phyloP scores from a whole-genome alignment of 1,139 yeast species.

The Diutina catenulata region DNA sequence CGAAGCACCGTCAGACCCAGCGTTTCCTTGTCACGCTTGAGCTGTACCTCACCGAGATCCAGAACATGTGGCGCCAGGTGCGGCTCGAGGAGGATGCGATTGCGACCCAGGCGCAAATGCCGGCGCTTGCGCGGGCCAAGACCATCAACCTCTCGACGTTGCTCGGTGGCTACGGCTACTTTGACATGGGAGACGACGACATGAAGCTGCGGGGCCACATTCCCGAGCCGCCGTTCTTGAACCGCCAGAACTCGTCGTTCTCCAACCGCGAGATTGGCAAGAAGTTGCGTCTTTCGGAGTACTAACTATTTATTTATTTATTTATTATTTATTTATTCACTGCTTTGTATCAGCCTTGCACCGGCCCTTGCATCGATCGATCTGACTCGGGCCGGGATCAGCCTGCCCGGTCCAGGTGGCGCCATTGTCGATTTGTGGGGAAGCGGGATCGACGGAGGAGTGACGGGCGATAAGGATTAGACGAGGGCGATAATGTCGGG shows the following conservation, averaged over 20 bases:
- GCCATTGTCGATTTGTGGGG: too few relatives aligned
- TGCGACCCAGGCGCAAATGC: background rate
- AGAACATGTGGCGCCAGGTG: slow-evolving; percentile 40
- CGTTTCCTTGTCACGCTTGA: slow-evolving; percentile 70
- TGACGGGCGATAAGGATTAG: too few relatives aligned
- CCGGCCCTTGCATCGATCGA: too few relatives aligned
- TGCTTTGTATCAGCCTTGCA: too few relatives aligned
- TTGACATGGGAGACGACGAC: slow-evolving; percentile 60
- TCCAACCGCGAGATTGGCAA: slow-evolving; percentile 57
- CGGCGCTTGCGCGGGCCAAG: slow-evolving; percentile 1
- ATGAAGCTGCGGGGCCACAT: slow-evolving; percentile 59
- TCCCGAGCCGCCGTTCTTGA: slow-evolving; percentile 53
- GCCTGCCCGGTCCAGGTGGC: too few relatives aligned
- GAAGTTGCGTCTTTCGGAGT: slow-evolving; percentile 63
- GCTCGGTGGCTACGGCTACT: slow-evolving; percentile 73
- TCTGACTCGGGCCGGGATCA: too few relatives aligned
- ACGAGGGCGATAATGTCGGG: too few relatives aligned
- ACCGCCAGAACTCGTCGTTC: slow-evolving; percentile 32
- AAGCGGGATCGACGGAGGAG: too few relatives aligned
- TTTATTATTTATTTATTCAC: too few relatives aligned
- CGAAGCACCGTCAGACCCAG: slow-evolving; percentile 83
- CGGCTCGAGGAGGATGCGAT: slow-evolving; percentile 7
- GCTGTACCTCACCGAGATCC: slow-evolving; percentile 55
- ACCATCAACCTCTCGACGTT: slow-evolving; percentile 25
- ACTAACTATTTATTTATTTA: slow-evolving; percentile 18